Conservation (phyloP, 768 basidiomycete genomes). For the Exidia glandulosa region DNA sequence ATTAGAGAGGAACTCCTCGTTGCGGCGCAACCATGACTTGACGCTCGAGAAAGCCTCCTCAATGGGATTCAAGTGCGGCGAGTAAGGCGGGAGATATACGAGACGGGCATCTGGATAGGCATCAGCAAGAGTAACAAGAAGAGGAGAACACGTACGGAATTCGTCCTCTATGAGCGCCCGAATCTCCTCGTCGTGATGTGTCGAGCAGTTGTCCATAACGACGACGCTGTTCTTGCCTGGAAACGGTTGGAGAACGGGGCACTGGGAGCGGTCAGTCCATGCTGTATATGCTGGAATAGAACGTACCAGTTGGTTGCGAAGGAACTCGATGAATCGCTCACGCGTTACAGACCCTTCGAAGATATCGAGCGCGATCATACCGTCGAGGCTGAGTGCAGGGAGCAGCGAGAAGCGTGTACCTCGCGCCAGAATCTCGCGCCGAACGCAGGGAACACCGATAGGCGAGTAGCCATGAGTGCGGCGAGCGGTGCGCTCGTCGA, state of each 20-base stretch:
- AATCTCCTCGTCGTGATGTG: constrained; percentile 11
- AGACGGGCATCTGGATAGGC: neutral
- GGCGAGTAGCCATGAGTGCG: neutral
- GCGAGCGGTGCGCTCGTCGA: neutral
- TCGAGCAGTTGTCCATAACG: constrained; percentile 17
- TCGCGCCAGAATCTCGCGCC: neutral
- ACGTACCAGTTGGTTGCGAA: neutral
- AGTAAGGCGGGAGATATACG: constrained; percentile 24
- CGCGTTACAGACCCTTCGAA: neutral
- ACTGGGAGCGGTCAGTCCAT: neutral
- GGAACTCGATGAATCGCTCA: neutral
- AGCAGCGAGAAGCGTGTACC: neutral
- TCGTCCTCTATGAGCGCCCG: constrained; percentile 5
- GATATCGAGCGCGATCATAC: neutral
- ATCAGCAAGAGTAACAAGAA: neutral
- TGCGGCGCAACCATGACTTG: constrained; percentile 13
- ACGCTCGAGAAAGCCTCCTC: constrained; percentile 20
- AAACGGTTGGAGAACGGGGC: constrained; percentile 6
- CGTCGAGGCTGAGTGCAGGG: neutral
- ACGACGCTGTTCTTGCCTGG: constrained; percentile 14
- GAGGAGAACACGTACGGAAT: neutral
- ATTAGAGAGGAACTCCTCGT: neutral
- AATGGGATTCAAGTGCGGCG: constrained; percentile 29
- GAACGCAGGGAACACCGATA: neutral
- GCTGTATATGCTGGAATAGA: neutral